Percentiles rank a stretch among this genome's conserved stretches.
phyloP scores from a whole-genome alignment of 805 yeast species.

The Lachancea fermentati region DNA sequence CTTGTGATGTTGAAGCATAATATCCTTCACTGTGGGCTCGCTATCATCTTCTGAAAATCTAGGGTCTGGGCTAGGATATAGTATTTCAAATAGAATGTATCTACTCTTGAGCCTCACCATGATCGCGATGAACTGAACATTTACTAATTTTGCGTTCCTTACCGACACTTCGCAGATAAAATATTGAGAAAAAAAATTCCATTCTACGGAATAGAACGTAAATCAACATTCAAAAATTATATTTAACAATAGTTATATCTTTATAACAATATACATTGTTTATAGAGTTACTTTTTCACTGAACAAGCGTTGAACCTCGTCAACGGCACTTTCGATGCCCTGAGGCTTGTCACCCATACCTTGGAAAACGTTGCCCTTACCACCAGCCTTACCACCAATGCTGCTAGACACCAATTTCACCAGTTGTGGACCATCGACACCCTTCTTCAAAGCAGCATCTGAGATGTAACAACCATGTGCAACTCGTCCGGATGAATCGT shows the following conservation, averaged over 20 bases:
- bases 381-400: constrained; percentile 98
- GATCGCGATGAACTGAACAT: too few species aligned
- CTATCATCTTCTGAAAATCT: constrained; percentile 8
- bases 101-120: constrained; percentile 91
- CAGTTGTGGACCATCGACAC: constrained; percentile 69
- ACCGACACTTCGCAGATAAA: too few species aligned
- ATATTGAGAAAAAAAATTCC: neutral
- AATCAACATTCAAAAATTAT: too few species aligned
- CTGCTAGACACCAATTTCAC: constrained; percentile 63
- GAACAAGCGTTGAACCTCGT: constrained; percentile 57
- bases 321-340: constrained; percentile 68
- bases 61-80: constrained; percentile 48
- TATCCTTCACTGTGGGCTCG: constrained; percentile 10
- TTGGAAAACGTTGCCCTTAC: constrained; percentile 93
- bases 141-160: too few species aligned
- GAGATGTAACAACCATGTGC: constrained; percentile 95
- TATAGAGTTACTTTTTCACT: constrained; percentile 45
- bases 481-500: constrained; percentile 56
- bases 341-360: constrained; percentile 88
- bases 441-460: constrained; percentile 59
- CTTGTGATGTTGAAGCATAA: constrained; percentile 43
- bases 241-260: too few species aligned
- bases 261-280: neutral
- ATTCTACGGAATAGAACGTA: neutral
- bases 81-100: constrained; percentile 73